A percentile compares a stretch with the other conserved stretches of the same genome.
phyloP scores from a whole-genome alignment of 2,329 filamentous ascomycete species.

The Biscogniauxia mediterranea region DNA sequence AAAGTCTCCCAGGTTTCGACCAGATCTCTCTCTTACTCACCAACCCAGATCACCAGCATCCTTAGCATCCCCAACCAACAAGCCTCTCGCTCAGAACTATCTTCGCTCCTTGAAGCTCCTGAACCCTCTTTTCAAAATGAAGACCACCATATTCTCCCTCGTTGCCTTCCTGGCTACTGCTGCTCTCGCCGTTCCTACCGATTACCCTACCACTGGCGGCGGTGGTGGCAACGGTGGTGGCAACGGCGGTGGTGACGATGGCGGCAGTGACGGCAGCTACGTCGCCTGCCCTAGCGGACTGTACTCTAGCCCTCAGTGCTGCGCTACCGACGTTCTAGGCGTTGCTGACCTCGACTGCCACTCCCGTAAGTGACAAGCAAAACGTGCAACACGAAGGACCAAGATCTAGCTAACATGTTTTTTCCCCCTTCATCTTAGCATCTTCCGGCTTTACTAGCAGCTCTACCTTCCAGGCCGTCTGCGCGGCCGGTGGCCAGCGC shows the following conservation, averaged over 20 bases:
- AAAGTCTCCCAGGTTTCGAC: neutral
- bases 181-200: conserved; percentile 18
- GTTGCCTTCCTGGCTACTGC: conserved; percentile 26
- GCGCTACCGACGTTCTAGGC: conserved; percentile 57
- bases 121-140: conserved; percentile 25
- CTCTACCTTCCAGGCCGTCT: conserved; percentile 44
- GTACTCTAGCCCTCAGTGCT: conserved; percentile 53
- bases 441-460: conserved; percentile 36
- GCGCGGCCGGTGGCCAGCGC: conserved; percentile 42
- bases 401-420: neutral
- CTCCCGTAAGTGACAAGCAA: conserved; percentile 32
- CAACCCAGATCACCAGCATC: conserved; percentile 13
- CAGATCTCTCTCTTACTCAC: conserved; percentile 8
- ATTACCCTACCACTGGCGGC: neutral
- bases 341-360: conserved; percentile 46
- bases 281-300: conserved; percentile 39
- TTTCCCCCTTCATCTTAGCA: conserved; percentile 28
- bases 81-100: conserved; percentile 2
- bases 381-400: neutral
- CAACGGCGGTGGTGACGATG: neutral
- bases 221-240: neutral
- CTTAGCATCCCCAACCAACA: conserved; percentile 6
- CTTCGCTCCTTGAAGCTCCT: conserved; percentile 7
- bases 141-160: conserved; percentile 24
- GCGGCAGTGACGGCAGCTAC: conserved; percentile 25